Base-by-base conservation (phyloP, 805 yeast species). In the Scheffersomyces lignosus region DNA sequence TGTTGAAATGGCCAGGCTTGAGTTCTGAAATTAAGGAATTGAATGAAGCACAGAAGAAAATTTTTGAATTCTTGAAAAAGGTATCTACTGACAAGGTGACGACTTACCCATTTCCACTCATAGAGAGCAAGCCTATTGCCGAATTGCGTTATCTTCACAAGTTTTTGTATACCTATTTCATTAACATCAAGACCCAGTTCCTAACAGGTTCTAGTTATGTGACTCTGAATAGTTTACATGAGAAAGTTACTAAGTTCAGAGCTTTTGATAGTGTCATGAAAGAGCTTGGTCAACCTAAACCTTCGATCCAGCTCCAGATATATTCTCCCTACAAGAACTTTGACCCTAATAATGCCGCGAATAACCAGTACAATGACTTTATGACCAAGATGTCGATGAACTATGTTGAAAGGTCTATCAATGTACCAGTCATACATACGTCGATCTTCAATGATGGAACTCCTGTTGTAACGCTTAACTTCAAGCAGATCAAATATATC, bases 361-460 rank as follows among this genome's bases (percentile, higher is more conserved):
- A 65, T 24, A 61, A 73, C 1, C 77, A 75, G 38, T 65, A 81
- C 17, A 80, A 77, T 48, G 95, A 87, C 38, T 85, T 85, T 46
- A 81, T 88, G 87, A 74, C 79, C 17, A 80, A 78, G 38, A 74
- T 80, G 60, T 68, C 87, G 0, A 64, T 76, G 31, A 73, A 75
- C 41, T 80, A 81, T 41, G 59, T 73, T 8, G 75, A 73, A 4
- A 44, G 54, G n/a, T 55, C 70, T 4, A 51, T 64, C 15, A 77
- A 75, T 12, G 48, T 60, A 10, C 64, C 71, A 0, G 63, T 81
- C 25, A 70, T 85, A 8, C 79, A 76, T 34, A 87, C 79, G 44
- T 78, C 85, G 1, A 77, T 83, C 12, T 78, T 83, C 25, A 68
- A 74, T 26, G 95, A 86, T 52, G 95, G 95, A 10, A 60, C 78